Conservation (phyloP, 2,329 filamentous ascomycete species). For the Ophiostoma ulmi region DNA sequence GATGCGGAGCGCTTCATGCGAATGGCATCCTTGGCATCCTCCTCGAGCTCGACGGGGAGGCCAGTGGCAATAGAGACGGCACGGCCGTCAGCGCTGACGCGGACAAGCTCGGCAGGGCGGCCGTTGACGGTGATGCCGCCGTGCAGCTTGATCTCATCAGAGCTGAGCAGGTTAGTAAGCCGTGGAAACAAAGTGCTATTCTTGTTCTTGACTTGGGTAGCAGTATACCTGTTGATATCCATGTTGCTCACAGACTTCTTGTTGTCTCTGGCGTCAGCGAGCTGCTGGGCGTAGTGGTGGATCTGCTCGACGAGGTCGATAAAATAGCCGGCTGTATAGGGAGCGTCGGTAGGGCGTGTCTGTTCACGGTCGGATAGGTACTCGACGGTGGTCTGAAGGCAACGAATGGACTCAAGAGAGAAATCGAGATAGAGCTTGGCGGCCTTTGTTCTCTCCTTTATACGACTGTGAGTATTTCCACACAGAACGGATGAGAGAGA, state of each 20-base stretch:
- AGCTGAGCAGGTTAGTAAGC: constrained; percentile 31
- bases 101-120: constrained; percentile 75
- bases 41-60: constrained; percentile 54
- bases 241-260: constrained; percentile 41
- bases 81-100: constrained; percentile 73
- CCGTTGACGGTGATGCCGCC: constrained; percentile 79
- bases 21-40: constrained; percentile 44
- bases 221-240: constrained; percentile 53
- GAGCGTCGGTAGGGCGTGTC: constrained; percentile 74
- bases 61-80: constrained; percentile 72
- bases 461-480: constrained; percentile 56
- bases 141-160: constrained; percentile 70
- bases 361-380: constrained; percentile 82
- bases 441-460: constrained; percentile 71
- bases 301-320: constrained; percentile 95
- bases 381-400: constrained; percentile 83
- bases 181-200: background rate
- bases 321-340: constrained; percentile 95
- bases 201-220: background rate
- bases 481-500: constrained; percentile 44
- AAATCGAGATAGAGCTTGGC: constrained; percentile 74
- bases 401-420: constrained; percentile 83
- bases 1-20: constrained; percentile 62
- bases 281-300: constrained; percentile 77
- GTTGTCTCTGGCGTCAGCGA: constrained; percentile 60